A percentile compares a stretch with the other conserved stretches of the same genome.
Evolutionary conservation across 2,329 filamentous ascomycete genomes (phyloP).

Genomic region (Claviceps sp.): DNA sequence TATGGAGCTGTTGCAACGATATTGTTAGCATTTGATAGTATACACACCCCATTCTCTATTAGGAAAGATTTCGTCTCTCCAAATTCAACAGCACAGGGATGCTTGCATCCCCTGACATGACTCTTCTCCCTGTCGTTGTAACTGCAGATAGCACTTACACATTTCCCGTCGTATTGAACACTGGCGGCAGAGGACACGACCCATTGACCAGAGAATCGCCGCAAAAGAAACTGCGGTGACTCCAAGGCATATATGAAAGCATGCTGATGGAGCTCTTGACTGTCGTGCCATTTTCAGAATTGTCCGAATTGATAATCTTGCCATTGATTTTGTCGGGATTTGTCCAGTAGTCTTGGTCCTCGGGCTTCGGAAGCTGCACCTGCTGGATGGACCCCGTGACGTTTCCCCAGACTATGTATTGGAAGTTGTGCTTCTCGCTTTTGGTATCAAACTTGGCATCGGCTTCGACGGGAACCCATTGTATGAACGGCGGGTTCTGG

Average conservation of each 20-base stretch:
- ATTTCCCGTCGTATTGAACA: constrained; percentile 37
- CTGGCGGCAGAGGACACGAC: constrained; percentile 62
- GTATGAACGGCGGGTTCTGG: constrained; percentile 46
- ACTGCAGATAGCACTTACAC: constrained; percentile 2
- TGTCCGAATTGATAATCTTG: constrained; percentile 61
- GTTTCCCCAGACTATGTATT: constrained; percentile 78
- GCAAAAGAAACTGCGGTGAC: constrained; percentile 51
- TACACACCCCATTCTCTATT: not conserved
- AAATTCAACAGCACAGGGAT: too few species aligned
- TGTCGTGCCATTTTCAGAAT: constrained; percentile 54
- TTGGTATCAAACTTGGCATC: constrained; percentile 59
- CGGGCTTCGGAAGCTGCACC: constrained; percentile 43
- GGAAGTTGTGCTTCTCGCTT: constrained; percentile 49
- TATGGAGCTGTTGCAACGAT: not conserved
- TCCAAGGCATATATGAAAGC: constrained; percentile 61
- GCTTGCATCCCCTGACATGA: too few species aligned
- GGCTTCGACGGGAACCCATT: constrained; percentile 66
- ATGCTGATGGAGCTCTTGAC: constrained; percentile 60
- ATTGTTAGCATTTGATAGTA: not conserved
- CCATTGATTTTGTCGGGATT: constrained; percentile 49
- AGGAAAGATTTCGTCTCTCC: not conserved
- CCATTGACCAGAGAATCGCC: constrained; percentile 41
- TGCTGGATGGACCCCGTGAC: constrained; percentile 58
- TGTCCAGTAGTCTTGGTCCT: constrained; percentile 46
- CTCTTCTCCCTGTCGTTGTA: too few species aligned